Base-by-base conservation (phyloP, 306 rosid genomes). In the Malus orientalis region DNA sequence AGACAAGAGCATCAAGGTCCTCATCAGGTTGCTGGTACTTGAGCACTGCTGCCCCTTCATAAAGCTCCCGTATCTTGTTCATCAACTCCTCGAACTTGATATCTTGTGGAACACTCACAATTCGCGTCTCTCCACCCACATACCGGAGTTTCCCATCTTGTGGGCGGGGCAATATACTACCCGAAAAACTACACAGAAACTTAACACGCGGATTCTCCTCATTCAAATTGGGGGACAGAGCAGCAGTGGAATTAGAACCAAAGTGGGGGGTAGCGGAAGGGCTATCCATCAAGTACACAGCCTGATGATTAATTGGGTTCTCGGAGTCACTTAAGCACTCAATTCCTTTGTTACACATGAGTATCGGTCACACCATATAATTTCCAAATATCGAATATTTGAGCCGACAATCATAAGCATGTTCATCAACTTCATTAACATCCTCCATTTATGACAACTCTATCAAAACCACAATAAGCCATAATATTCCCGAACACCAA, bases 11-110 rank as follows among this genome's bases (percentile, higher is more conserved):
- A 71, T 96, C 98, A 73, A 93, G 96, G 79, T 96, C 99, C 81
- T 96, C 98, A 80, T 96, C 98, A 2, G 99, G 99, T 65, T 96
- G 98, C 84, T 96, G 98, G 78, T 96, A 96, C 86, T 96, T 96
- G 75, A 96, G 81, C 61, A 93, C 89, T 11, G 93, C 87, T 25
- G 88, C 93, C 63, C 89, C 90, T 15, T 93, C 98, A 83, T 85
- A 93, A 20, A 96, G 87, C 83, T 96, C 99, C 77, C 93, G 88
- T 98, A 96, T 87, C 79, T 87, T 96, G 78, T 67, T 75, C 96
- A 96, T 96, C 90, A 96, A 84, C 80, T 93, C 99, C 78, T 96
- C 98, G 63, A 79, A 93, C 33, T 84, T 42, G 75, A 91, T 76
- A 70, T 86, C 96, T 53, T 97, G 84, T 0, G 74, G 76, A 77